phyloP scores from a whole-genome alignment of 208 protist species.

The Willaertia magna region DNA sequence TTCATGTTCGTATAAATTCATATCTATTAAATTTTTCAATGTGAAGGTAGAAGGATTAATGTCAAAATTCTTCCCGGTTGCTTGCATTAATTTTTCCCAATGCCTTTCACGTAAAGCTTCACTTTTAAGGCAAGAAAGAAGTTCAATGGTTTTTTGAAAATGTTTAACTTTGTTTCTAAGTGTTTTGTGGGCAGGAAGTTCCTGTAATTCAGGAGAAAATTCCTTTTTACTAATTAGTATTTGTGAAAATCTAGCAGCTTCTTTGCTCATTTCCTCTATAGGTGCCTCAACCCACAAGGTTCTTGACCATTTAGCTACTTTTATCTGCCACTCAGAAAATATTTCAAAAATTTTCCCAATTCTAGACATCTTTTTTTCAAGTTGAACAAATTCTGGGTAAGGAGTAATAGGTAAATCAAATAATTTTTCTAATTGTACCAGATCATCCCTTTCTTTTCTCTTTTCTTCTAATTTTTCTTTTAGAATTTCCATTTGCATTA shows the following conservation, averaged over 20 bases:
- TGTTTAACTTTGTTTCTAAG: slow-evolving; percentile 78
- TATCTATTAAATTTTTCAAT: slow-evolving; percentile 85
- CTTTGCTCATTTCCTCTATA: slow-evolving; percentile 73
- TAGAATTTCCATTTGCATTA: slow-evolving; percentile 70
- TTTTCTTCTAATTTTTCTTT: slow-evolving; percentile 51
- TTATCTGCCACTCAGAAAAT: slow-evolving; percentile 72
- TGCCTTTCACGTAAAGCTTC: slow-evolving; percentile 90
- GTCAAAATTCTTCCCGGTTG: slow-evolving; percentile 81
- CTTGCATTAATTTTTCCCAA: slow-evolving; percentile 89
- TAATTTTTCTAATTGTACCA: slow-evolving; percentile 85
- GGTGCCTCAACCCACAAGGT: slow-evolving; percentile 92
- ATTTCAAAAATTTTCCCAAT: slow-evolving; percentile 79
- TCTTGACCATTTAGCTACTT: slow-evolving; percentile 78
- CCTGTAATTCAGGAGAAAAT: slow-evolving; percentile 59
- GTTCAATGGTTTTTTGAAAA: slow-evolving; percentile 85
- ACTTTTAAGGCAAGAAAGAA: slow-evolving; percentile 88
- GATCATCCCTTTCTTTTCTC: slow-evolving; percentile 60
- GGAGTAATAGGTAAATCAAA: slow-evolving; percentile 84
- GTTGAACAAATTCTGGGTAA: slow-evolving; percentile 68
- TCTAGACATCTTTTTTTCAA: slow-evolving; percentile 70
- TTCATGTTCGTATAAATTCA: slow-evolving; percentile 85
- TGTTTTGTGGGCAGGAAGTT: slow-evolving; percentile 49
- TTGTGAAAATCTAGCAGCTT: slow-evolving; percentile 73
- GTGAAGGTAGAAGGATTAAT: slow-evolving; percentile 82
- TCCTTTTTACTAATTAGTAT: slow-evolving; percentile 60